Evolutionary conservation across 352 stramenopile species (phyloP).

Genomic region (Plasmopara halstedii): DNA sequence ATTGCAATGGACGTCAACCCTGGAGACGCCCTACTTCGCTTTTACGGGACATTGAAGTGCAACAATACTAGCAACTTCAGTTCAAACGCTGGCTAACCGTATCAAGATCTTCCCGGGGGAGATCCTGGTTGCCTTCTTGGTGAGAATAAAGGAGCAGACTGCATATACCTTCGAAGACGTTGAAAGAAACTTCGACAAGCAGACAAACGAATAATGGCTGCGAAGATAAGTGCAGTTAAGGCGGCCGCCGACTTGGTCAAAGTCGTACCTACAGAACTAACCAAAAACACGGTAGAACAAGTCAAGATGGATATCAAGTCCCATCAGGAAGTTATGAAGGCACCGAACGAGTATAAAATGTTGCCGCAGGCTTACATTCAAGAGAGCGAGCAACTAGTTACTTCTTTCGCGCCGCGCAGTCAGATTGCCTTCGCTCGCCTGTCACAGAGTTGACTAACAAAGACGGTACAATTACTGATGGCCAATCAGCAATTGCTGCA

Average conservation of each 20-base stretch:
- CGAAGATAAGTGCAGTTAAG: conserved; percentile 2
- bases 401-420: conserved; percentile 9
- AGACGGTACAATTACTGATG: conserved; percentile 1
- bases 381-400: conserved; percentile 4
- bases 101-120: conserved; percentile 2
- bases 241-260: conserved; percentile 1
- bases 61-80: background rate
- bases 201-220: background rate
- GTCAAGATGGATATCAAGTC: background rate
- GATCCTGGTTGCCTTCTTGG: conserved; percentile 9
- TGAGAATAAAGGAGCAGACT: conserved; percentile 7
- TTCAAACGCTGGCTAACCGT: background rate
- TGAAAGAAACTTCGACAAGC: conserved; percentile 2
- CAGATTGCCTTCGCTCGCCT: background rate
- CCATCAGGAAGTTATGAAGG: background rate
- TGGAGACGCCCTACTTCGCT: conserved; percentile 6
- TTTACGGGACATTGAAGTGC: background rate
- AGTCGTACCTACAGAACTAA: background rate
- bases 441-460: background rate
- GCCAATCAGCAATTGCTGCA: background rate
- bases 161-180: conserved; percentile 2
- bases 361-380: conserved; percentile 6
- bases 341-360: conserved; percentile 6
- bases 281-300: background rate
- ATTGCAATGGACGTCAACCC: background rate